phyloP scores from a whole-genome alignment of 371 early-diverging fungal species.

The Basidiobolus meristosporus region DNA sequence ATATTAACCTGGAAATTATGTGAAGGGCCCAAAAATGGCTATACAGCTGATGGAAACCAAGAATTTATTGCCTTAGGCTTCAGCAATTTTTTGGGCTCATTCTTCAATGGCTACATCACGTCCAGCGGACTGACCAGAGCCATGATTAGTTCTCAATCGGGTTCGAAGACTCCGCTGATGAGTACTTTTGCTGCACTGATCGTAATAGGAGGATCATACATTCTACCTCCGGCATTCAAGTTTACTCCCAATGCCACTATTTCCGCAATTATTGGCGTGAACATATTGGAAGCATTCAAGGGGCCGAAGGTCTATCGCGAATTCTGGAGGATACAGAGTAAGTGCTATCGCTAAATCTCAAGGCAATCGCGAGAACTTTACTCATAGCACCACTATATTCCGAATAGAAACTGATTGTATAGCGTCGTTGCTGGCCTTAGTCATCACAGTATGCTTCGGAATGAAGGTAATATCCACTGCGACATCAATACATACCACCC shows the following conservation, averaged over 20 bases:
- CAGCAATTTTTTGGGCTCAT: slow-evolving; percentile 55
- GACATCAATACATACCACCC: too few species aligned
- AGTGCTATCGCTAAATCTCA: too few species aligned
- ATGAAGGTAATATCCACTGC: too few species aligned
- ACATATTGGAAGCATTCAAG: slow-evolving; percentile 17
- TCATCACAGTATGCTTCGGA: too few species aligned
- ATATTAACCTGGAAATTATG: too few species aligned
- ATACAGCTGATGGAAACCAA: slow-evolving; percentile 41
- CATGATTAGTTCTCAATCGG: slow-evolving; percentile 56
- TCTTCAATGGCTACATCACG: slow-evolving; percentile 65
- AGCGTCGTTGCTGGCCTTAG: too few species aligned
- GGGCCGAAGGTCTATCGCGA: slow-evolving; percentile 4
- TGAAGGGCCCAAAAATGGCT: slow-evolving; percentile 35
- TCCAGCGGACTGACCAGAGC: slow-evolving; percentile 79
- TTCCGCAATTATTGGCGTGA: slow-evolving; percentile 56
- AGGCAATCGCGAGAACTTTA: too few species aligned
- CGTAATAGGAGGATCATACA: slow-evolving; percentile 53
- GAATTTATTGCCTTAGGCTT: slow-evolving; percentile 71
- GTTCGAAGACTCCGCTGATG: slow-evolving; percentile 61
- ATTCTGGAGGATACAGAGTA: too few species aligned
- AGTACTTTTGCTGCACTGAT: slow-evolving; percentile 50
- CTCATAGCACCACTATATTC: too few species aligned
- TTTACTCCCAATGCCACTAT: slow-evolving; percentile 60
- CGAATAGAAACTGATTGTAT: too few species aligned
- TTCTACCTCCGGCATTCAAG: slow-evolving; percentile 62